Conservation (phyloP, 306 rosid species). For the Cicer pinnatifidum region DNA sequence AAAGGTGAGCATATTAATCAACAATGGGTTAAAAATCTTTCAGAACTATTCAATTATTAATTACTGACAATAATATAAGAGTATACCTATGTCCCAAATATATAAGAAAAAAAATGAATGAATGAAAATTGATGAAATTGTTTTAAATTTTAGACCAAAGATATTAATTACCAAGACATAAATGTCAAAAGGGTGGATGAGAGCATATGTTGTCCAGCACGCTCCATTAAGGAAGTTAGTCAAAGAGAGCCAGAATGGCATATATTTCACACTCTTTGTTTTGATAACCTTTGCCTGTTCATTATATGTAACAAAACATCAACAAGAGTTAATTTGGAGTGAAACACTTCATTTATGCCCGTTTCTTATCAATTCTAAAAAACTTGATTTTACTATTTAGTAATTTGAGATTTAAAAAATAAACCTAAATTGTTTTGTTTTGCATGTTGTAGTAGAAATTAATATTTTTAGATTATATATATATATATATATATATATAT, state of each 20-base stretch:
- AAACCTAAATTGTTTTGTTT: too few species aligned
- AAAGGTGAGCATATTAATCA: background rate
- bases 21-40: background rate
- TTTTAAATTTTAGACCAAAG: too few species aligned
- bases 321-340: background rate
- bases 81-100: too few species aligned
- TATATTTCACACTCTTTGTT: constrained; percentile 72
- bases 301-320: background rate
- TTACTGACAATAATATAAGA: background rate
- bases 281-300: constrained; percentile 63
- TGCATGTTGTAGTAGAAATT: too few species aligned
- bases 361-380: too few species aligned
- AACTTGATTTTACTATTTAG: too few species aligned
- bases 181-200: constrained; percentile 65
- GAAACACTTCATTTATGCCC: background rate
- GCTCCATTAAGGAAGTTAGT: constrained; percentile 70
- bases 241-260: constrained; percentile 77
- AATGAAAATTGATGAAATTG: too few species aligned
- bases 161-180: constrained; percentile 60
- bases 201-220: constrained; percentile 79
- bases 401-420: too few species aligned
- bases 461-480: too few species aligned
- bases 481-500: too few species aligned
- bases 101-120: too few species aligned
- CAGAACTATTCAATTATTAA: background rate